A percentile compares a stretch with the other conserved stretches of the same genome.
phyloP scores from a whole-genome alignment of 108 stramenopile species.

The Bacterosira constricta region DNA sequence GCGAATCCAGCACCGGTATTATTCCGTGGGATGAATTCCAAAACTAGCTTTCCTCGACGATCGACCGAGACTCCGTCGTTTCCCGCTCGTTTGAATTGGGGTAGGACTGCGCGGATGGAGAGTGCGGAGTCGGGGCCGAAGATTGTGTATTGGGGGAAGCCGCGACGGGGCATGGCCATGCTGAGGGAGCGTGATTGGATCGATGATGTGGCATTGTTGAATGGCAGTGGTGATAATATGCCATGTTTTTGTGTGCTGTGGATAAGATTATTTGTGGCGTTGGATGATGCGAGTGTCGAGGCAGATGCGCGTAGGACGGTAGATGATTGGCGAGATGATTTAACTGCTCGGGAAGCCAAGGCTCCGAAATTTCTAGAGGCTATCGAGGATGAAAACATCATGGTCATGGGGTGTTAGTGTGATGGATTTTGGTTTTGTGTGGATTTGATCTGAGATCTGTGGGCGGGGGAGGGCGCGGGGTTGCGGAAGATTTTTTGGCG shows the following conservation, averaged over 20 bases:
- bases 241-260: too few species aligned
- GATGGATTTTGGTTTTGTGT: too few species aligned
- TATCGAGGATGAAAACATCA: constrained; percentile 1
- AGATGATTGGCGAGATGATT: background rate
- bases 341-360: background rate
- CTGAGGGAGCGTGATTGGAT: constrained; percentile 19
- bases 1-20: constrained; percentile 27
- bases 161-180: constrained; percentile 38
- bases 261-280: too few species aligned
- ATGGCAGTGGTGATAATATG: too few species aligned
- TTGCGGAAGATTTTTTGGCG: too few species aligned
- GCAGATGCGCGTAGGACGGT: background rate
- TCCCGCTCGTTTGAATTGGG: constrained; percentile 51
- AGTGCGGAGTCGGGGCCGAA: constrained; percentile 52
- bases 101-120: constrained; percentile 52
- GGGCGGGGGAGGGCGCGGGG: too few species aligned
- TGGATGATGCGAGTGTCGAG: background rate
- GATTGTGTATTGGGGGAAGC: constrained; percentile 61
- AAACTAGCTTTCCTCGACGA: constrained; percentile 52
- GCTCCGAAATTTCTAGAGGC: background rate
- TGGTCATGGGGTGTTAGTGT: too few species aligned
- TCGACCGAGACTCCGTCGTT: constrained; percentile 36
- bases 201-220: background rate
- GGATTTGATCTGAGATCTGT: too few species aligned
- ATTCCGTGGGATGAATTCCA: constrained; percentile 57